Evolutionary conservation across 768 basidiomycete genomes (phyloP).

Genomic region (Exsudoporus frostii): DNA sequence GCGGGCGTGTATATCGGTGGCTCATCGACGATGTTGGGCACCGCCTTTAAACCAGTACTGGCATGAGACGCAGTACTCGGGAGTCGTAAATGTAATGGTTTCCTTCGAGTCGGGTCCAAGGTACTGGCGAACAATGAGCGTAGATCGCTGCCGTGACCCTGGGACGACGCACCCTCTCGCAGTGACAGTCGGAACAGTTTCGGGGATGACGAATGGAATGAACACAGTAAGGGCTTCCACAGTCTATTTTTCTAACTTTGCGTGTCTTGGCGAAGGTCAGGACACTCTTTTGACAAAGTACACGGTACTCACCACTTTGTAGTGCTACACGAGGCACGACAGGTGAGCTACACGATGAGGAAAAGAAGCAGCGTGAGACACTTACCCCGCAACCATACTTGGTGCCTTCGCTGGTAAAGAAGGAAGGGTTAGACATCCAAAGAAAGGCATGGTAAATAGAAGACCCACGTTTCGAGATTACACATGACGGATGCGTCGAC

Average conservation of each 20-base stretch:
- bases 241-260: conserved; percentile 35
- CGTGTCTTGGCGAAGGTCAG: conserved; percentile 30
- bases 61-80: conserved; percentile 56
- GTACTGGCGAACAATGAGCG: conserved; percentile 38
- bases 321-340: conserved; percentile 47
- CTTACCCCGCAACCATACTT: conserved; percentile 67
- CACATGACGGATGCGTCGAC: conserved; percentile 41
- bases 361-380: conserved; percentile 23
- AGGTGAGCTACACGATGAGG: background rate
- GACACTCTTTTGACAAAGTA: conserved; percentile 14
- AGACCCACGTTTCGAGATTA: conserved; percentile 51
- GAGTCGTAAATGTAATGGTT: conserved; percentile 47
- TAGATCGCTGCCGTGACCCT: background rate
- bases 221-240: conserved; percentile 35
- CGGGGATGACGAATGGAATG: conserved; percentile 39
- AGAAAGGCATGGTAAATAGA: conserved; percentile 13
- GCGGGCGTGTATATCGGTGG: conserved; percentile 3
- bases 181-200: conserved; percentile 41
- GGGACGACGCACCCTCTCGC: conserved; percentile 40
- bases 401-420: conserved; percentile 59
- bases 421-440: conserved; percentile 26
- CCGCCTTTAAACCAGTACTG: conserved; percentile 55
- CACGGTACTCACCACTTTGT: conserved; percentile 56
- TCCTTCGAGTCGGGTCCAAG: conserved; percentile 69
- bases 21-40: conserved; percentile 37